A percentile compares a stretch with the other conserved stretches of the same genome.
These are phyloP conservation scores for Scalesia atractyloides DNA, from an alignment of 129 eudicot species.

Conservation along the genomic window DNA sequence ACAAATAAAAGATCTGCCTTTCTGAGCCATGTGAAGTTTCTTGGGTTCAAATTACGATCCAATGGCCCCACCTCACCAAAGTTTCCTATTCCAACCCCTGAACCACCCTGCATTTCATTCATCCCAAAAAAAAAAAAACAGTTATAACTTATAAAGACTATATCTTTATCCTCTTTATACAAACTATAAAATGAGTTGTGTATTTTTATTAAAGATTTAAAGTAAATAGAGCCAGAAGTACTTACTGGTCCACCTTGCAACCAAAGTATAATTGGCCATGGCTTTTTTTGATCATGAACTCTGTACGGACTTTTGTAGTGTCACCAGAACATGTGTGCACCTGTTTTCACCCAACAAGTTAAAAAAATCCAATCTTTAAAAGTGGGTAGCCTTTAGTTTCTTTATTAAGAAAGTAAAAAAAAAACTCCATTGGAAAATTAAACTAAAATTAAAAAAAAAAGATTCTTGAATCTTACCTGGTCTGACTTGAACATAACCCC, in stretches of 20 bases:
- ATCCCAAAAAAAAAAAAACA: not conserved
- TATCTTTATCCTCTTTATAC: not conserved
- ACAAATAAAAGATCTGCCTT: slow-evolving; percentile 62
- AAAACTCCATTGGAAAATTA: too few species aligned
- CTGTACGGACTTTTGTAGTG: slow-evolving; percentile 53
- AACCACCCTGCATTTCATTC: slow-evolving; percentile 45
- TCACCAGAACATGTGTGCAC: slow-evolving; percentile 73
- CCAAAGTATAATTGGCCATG: slow-evolving; percentile 66
- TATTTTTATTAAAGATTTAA: not conserved
- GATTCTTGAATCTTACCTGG: slow-evolving; percentile 39
- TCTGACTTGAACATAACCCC: slow-evolving; percentile 59
- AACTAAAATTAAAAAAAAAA: not conserved
- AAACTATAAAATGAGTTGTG: not conserved
- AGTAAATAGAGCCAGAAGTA: not conserved
- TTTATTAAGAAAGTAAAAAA: not conserved
- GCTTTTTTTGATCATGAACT: slow-evolving; percentile 48
- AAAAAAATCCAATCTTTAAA: slow-evolving; percentile 22
- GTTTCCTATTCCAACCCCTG: slow-evolving; percentile 65
- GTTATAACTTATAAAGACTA: not conserved
- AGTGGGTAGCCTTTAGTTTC: not conserved
- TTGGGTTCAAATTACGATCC: slow-evolving; percentile 43
- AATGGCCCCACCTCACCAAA: slow-evolving; percentile 56
- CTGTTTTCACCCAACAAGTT: slow-evolving; percentile 35
- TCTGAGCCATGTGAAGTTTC: slow-evolving; percentile 60
- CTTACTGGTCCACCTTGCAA: slow-evolving; percentile 76